These are phyloP conservation scores for Pythium plurisporium DNA, from an alignment of 352 stramenopile species.

Conservation along the genomic window DNA sequence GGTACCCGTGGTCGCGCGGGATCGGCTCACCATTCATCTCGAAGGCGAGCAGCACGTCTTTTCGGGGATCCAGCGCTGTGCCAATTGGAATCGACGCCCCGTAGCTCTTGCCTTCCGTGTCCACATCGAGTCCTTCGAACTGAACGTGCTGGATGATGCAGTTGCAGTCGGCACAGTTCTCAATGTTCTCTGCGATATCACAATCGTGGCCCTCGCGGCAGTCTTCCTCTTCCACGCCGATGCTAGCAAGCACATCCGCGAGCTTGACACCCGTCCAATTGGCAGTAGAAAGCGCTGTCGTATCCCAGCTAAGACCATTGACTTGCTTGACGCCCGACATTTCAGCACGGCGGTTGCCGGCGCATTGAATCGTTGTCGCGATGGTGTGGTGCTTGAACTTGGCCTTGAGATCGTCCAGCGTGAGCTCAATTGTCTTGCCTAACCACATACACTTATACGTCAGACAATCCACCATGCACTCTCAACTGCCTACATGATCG, in stretches of 20 bases:
- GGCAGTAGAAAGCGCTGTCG: conserved; percentile 90
- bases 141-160: conserved; percentile 83
- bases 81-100: conserved; percentile 90
- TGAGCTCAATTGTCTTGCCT: conserved; percentile 39
- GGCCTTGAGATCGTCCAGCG: conserved; percentile 88
- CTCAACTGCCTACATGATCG: no score
- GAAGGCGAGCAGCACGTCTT: conserved; percentile 97
- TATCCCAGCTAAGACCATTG: conserved; percentile 83
- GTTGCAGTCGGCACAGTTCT: conserved; percentile 51
- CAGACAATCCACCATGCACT: no score
- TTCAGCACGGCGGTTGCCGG: conserved; percentile 93
- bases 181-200: conserved; percentile 47
- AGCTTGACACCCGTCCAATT: conserved; percentile 94
- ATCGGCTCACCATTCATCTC: conserved; percentile 97
- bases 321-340: conserved; percentile 92
- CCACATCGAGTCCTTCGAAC: conserved; percentile 70
- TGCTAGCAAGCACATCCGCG: conserved; percentile 87
- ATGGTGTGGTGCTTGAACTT: conserved; percentile 92
- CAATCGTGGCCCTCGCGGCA: conserved; percentile 49
- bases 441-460: background rate
- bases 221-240: conserved; percentile 81
- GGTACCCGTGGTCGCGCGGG: conserved; percentile 95
- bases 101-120: conserved; percentile 85
- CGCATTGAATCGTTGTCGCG: conserved; percentile 95
- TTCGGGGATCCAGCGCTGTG: conserved; percentile 92